A percentile compares a stretch with the other conserved stretches of the same genome.
Conservation (phyloP, 495 filamentous ascomycete species). For the Jackrogersella minutella region DNA sequence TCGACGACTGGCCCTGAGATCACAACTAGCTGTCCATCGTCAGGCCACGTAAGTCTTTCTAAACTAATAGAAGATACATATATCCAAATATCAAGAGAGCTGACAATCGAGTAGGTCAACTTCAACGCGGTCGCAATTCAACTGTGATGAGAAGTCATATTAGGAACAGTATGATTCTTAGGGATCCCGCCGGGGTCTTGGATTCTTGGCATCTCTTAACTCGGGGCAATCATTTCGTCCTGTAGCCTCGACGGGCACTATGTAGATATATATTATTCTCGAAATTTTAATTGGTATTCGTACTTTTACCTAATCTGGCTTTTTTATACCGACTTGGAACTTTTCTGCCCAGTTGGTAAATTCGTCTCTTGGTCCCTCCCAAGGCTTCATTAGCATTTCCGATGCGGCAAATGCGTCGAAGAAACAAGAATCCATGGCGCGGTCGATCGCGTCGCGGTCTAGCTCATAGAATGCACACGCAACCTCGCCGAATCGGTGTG, state of each 20-base stretch:
- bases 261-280: conserved; percentile 20
- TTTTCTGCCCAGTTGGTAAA: conserved; percentile 59
- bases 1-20: conserved; percentile 58
- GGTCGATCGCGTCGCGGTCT: conserved; percentile 54
- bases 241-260: neutral
- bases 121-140: conserved; percentile 54
- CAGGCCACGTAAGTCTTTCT: conserved; percentile 56
- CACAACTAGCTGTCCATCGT: conserved; percentile 49
- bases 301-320: conserved; percentile 36
- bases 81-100: neutral
- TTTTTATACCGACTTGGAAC: conserved; percentile 59
- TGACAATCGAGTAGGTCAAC: conserved; percentile 46
- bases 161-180: neutral
- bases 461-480: conserved; percentile 61
- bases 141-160: conserved; percentile 28
- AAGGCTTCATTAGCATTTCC: conserved; percentile 53
- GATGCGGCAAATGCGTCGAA: conserved; percentile 56
- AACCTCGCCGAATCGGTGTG: conserved; percentile 51
- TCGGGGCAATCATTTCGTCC: neutral
- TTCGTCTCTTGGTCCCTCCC: conserved; percentile 55
- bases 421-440: conserved; percentile 57
- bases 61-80: neutral
- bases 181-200: neutral
- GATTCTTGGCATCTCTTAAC: neutral
- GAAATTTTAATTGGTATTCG: neutral